These are phyloP conservation scores for Sclerospora graminicola DNA, from an alignment of 352 stramenopile species.

Conservation along the genomic window DNA sequence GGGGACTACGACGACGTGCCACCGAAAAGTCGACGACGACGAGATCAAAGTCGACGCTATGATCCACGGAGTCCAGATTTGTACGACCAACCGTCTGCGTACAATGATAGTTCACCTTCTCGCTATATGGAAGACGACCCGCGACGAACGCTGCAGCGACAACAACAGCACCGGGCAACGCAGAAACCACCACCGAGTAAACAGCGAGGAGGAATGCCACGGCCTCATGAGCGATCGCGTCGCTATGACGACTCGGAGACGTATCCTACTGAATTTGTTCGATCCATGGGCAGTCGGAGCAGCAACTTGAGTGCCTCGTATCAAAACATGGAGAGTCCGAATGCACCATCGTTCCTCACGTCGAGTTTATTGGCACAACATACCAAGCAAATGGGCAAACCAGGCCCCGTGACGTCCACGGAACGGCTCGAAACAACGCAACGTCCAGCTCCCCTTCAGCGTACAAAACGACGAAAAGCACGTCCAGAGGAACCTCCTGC, in stretches of 20 bases:
- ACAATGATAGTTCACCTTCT: conserved; percentile 10
- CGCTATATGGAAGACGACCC: conserved; percentile 14
- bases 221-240: conserved; percentile 9
- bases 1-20: conserved; percentile 13
- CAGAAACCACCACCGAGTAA: conserved; percentile 17
- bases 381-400: conserved; percentile 35
- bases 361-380: conserved; percentile 40
- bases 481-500: no score
- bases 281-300: conserved; percentile 10
- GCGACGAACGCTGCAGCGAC: conserved; percentile 16
- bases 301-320: conserved; percentile 28
- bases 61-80: conserved; percentile 17
- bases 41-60: conserved; percentile 11
- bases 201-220: conserved; percentile 17
- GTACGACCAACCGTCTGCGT: conserved; percentile 17
- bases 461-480: not conserved
- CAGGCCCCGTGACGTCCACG: conserved; percentile 26
- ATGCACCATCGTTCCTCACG: conserved; percentile 23
- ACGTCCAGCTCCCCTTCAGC: no score
- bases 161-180: conserved; percentile 23
- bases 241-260: conserved; percentile 6
- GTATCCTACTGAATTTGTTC: conserved; percentile 5
- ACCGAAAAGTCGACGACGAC: conserved; percentile 6
- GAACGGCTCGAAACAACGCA: no score
- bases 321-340: conserved; percentile 9